Percentiles rank a stretch among this genome's conserved stretches.
Conservation (phyloP, 2,329 filamentous ascomycete species). For the Grosmannia penicillata region DNA sequence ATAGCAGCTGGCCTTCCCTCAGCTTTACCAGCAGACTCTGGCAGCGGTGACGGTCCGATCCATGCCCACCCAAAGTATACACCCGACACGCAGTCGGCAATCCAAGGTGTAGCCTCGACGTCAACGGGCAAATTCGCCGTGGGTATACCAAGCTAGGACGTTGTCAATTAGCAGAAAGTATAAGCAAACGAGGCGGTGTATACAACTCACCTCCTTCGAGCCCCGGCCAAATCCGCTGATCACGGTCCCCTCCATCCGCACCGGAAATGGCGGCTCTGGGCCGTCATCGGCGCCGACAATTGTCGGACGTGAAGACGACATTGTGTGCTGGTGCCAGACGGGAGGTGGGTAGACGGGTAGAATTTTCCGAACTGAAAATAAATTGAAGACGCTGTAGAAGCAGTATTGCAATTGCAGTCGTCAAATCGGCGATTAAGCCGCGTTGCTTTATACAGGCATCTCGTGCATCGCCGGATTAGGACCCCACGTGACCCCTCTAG, state of each 20-base stretch:
- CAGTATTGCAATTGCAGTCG: no score
- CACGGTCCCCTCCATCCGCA: slow-evolving; percentile 72
- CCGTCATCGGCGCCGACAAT: slow-evolving; percentile 61
- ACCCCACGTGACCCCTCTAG: no score
- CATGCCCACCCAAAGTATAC: slow-evolving; percentile 92
- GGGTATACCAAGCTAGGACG: slow-evolving; percentile 69
- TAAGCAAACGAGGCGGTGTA: no score
- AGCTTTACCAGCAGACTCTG: slow-evolving; percentile 33
- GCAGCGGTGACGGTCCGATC: slow-evolving; percentile 43
- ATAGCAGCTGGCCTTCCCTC: slow-evolving; percentile 1
- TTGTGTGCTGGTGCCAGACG: not conserved
- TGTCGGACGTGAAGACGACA: slow-evolving; percentile 36
- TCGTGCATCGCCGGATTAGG: no score
- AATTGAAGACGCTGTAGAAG: no score
- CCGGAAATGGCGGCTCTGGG: slow-evolving; percentile 65
- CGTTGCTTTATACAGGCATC: no score
- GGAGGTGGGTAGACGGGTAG: not conserved
- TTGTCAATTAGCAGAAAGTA: not conserved
- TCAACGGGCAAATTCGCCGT: slow-evolving; percentile 84
- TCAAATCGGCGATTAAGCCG: no score
- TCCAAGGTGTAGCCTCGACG: slow-evolving; percentile 43
- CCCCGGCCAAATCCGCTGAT: slow-evolving; percentile 89
- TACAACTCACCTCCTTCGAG: slow-evolving; percentile 68
- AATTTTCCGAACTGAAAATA: no score
- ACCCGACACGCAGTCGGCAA: slow-evolving; percentile 52